Base-by-base conservation (phyloP, 2,329 filamentous ascomycete genomes). In the Tolypocladium pustulatum region DNA sequence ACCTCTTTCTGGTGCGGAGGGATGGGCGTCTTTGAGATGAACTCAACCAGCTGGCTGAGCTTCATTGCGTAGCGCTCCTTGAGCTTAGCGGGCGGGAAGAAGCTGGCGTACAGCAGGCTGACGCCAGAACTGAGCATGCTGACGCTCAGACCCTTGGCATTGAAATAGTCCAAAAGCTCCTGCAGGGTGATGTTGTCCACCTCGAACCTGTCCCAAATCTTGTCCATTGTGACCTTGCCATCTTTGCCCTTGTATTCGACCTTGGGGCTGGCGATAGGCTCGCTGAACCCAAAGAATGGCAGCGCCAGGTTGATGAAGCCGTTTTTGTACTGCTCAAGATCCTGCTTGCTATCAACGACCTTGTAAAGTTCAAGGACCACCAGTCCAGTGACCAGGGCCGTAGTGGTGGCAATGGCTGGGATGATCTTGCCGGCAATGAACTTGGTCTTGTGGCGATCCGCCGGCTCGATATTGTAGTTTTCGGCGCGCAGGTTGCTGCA, bases 361-460 rank as follows among this genome's bases (percentile, higher is more conserved):
- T 99, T 99, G 86, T 90, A 97, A 54, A 97, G 78, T 78, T 99
- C 94, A 53, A 99, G 78, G 20, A 95, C 83, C 57, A 99, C 91
- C 53, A 99, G 81, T 60, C 94, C 94, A 3, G 94, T 99, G 15
- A 97, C 93, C 59, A 99, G 80, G 3, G 94, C 93, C 3, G 94
- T 99, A 0, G 94, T 97, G 3, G 94, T 99, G 52, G 94, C 94
- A 73, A 99, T 99, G 53, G 94, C 94, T 27, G 94, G 94, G 65
- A 99, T 99, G 66, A 99, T 99, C 83, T 99, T 99, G 72, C 94
- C 94, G 37, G 94, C 95, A 71, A 99, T 99, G 75, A 99, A 97
- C 80, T 99, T 99, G 62, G 93, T 99, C 86, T 94, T 96, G 81
- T 97, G 94, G 62, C 91, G 84, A 70, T 99, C 93, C 0, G 94